Percentiles rank a stretch among this genome's conserved stretches.
Evolutionary conservation across 345 rosid species (phyloP).

Genomic region (Microthlaspi erraticum): DNA sequence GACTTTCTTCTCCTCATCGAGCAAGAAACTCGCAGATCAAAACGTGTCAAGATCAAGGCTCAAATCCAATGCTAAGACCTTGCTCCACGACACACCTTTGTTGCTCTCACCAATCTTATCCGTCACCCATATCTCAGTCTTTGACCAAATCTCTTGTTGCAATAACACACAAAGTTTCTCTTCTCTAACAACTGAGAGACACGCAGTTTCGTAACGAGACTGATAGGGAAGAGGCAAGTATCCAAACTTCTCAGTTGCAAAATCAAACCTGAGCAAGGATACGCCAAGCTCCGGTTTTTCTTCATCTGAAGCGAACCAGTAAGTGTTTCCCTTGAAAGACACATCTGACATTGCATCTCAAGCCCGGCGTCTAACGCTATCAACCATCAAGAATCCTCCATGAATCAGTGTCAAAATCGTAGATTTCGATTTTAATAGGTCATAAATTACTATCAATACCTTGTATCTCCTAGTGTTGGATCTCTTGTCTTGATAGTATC

Average conservation of each 20-base stretch:
- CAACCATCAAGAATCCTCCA: background rate
- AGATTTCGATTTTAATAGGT: background rate
- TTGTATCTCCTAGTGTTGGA: background rate
- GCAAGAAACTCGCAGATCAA: no score
- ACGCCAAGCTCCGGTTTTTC: background rate
- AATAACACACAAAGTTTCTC: background rate
- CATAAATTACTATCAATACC: background rate
- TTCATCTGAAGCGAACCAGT: background rate
- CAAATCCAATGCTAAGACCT: background rate
- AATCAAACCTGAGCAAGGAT: background rate
- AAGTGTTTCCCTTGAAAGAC: background rate
- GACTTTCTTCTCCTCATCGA: no score
- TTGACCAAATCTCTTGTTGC: background rate
- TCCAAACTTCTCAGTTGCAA: background rate
- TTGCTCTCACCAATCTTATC: no score
- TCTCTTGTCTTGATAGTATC: background rate
- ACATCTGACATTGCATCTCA: no score
- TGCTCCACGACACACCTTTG: no score
- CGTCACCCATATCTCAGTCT: slow-evolving; percentile 3
- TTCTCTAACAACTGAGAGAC: no score
- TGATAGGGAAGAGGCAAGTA: background rate
- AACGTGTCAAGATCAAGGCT: no score
- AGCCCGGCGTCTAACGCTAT: background rate
- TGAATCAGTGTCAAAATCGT: background rate
- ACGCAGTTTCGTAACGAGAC: background rate